Evolutionary conservation across 2,329 filamentous ascomycete genomes (phyloP), one percentile per base, ranked within the genome.

Genomic region (Fusarium euwallaceae): DNA sequence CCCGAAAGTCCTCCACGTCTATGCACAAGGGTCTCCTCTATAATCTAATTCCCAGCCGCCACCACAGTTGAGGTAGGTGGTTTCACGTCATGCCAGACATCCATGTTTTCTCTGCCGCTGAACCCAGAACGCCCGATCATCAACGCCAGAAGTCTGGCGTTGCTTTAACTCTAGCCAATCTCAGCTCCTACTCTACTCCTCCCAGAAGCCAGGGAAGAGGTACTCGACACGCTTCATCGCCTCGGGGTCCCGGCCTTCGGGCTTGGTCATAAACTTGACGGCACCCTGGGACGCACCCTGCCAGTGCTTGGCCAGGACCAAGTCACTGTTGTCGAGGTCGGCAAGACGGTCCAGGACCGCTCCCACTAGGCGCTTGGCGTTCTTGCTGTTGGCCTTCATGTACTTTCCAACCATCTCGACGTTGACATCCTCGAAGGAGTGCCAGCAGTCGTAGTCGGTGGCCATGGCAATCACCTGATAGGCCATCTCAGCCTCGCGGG

Each of bases 391-490:
- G 76, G 95, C 93, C 82, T 93, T 93, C 97, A 99, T 99, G 84
- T 97, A 94, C 71, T 91, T 93, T 92, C 98, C 94, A 66, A 99
- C 97, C 94, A 98, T 97, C 83, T 95, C 94, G 24, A 99, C 97
- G 72, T 95, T 95, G 72, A 99, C 97, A 75, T 94, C 94, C 67
- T 91, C 93, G 59, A 89, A 90, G 22, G 90, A 91, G 81, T 95
- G 93, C 97, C 97, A 99, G 91, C 96, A 98, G 87, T 99, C 97
- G 84, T 99, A 99, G 87, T 99, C 97, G 32, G 97, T 99, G 37
- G 95, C 94, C 97, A 99, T 99, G 88, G 96, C 98, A 80, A 99
- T 97, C 90, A 98, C 97, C 87, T 97, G 95, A 85, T 98, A 98
- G 39, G 93, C 93, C 78, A 99, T 93, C 87, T 99, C 97, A 27